These are phyloP conservation scores for Solanum boliviense DNA, from an alignment of 257 asterid genomes.

Conservation along the genomic window DNA sequence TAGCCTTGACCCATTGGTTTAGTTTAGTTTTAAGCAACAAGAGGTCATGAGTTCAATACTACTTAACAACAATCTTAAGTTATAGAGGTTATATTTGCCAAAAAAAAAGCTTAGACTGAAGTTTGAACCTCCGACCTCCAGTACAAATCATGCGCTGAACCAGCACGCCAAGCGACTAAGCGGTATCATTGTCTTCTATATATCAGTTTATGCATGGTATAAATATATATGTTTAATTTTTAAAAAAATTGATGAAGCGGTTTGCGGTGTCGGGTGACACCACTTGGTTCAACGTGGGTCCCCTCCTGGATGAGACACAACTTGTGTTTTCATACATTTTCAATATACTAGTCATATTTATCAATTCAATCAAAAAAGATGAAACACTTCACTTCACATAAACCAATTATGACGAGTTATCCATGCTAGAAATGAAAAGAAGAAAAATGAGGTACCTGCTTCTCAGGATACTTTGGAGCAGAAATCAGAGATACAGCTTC, in stretches of 20 bases:
- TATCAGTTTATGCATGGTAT: neutral
- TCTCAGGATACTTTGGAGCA: constrained; percentile 99
- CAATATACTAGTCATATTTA: neutral
- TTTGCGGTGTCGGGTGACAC: neutral
- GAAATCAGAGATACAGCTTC: constrained; percentile 97
- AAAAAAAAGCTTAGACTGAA: neutral
- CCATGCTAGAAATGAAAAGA: neutral
- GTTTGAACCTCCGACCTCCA: neutral
- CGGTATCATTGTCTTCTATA: neutral
- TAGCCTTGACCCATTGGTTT: neutral
- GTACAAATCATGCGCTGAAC: neutral
- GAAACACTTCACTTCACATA: neutral
- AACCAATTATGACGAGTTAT: neutral
- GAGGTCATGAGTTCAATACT: neutral
- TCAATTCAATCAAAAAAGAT: neutral
- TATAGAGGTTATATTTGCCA: neutral
- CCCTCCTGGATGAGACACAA: neutral
- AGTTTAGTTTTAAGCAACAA: neutral
- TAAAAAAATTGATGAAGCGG: neutral
- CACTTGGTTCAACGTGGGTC: neutral
- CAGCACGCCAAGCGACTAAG: neutral
- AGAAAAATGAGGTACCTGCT: constrained; percentile 55
- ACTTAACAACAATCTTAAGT: neutral
- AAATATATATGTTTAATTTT: neutral
- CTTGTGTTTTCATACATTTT: neutral